Evolutionary conservation across 495 filamentous ascomycete species (phyloP).

Genomic region (Neurospora intermedia): DNA sequence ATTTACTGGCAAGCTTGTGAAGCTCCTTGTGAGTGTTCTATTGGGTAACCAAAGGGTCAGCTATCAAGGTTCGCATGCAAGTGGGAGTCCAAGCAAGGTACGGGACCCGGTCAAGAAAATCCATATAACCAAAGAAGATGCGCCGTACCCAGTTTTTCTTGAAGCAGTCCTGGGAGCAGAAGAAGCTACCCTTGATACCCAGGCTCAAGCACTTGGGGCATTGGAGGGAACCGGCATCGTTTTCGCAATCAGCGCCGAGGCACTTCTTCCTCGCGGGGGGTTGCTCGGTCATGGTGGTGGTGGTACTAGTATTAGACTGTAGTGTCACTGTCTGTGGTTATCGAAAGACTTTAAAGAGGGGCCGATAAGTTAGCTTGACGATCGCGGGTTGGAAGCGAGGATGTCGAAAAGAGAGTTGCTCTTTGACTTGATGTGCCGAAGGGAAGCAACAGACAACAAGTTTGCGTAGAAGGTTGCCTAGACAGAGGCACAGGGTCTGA

Average conservation of each 20-base stretch:
- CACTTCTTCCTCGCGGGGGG: constrained; percentile 56
- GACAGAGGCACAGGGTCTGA: background rate
- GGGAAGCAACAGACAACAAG: background rate
- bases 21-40: constrained; percentile 75
- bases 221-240: constrained; percentile 73
- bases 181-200: constrained; percentile 78
- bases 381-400: background rate
- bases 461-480: background rate
- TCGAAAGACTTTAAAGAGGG: background rate
- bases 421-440: background rate
- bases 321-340: background rate
- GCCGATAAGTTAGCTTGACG: background rate
- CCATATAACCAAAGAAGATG: background rate
- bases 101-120: background rate
- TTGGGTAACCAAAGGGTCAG: constrained; percentile 6
- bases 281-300: constrained; percentile 37
- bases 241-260: constrained; percentile 66
- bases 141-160: constrained; percentile 88
- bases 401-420: background rate
- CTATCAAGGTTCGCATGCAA: background rate
- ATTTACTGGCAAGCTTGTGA: constrained; percentile 76
- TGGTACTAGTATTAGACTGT: background rate
- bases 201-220: constrained; percentile 90
- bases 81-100: background rate
- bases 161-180: constrained; percentile 98